Conservation (phyloP, 495 filamentous ascomycete genomes). For the Neurospora africana region DNA sequence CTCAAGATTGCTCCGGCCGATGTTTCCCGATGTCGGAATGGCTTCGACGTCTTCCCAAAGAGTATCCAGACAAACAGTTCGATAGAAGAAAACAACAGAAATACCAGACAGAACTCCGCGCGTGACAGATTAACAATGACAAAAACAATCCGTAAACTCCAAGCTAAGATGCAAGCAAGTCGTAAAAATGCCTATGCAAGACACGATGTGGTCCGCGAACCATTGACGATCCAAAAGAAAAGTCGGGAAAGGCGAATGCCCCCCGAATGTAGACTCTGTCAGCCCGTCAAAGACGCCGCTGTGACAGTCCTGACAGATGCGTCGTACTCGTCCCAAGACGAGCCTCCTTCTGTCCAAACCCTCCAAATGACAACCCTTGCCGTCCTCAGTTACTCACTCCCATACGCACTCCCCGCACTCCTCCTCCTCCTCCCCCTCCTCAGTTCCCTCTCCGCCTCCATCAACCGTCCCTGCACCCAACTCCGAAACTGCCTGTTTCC, state of each 20-base stretch:
- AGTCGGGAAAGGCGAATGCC: not conserved
- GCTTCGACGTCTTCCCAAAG: not conserved
- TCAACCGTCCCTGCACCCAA: constrained; percentile 53
- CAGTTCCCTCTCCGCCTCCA: constrained; percentile 55
- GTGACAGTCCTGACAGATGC: not conserved
- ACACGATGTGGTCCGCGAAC: not conserved
- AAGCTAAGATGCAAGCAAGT: constrained; percentile 8
- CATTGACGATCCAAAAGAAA: not conserved
- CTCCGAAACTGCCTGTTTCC: constrained; percentile 36
- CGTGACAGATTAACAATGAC: not conserved
- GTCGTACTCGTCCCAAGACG: too few relatives aligned
- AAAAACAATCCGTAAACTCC: constrained; percentile 7
- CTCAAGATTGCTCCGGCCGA: not conserved
- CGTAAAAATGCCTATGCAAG: not conserved
- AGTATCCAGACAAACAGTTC: not conserved
- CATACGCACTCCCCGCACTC: constrained; percentile 12
- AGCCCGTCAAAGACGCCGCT: not conserved
- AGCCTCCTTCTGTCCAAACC: not conserved
- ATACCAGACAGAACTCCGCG: not conserved
- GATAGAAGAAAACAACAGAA: not conserved
- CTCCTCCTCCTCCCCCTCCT: constrained; percentile 33
- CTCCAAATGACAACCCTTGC: not conserved
- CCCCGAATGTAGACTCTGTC: not conserved
- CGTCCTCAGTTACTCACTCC: not conserved
- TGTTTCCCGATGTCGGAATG: not conserved